These are phyloP conservation scores for Antitrichia curtipendula DNA, from an alignment of 225 moss, liverwort and hornwort genomes.

Conservation along the genomic window DNA sequence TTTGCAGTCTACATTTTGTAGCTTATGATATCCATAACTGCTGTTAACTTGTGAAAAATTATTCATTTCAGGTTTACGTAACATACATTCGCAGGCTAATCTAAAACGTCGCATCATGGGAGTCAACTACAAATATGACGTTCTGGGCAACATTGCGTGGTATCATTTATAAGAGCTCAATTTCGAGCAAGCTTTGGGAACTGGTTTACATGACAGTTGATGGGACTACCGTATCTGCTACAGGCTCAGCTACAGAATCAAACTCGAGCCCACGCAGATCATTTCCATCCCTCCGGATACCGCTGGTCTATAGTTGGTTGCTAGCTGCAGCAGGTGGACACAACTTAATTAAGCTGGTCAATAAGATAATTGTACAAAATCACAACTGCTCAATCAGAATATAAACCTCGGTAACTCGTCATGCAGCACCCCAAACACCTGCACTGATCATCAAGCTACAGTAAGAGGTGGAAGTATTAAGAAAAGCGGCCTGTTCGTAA, in stretches of 20 bases:
- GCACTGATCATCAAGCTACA: background rate
- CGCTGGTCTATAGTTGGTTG: no score
- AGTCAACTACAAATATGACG: no score
- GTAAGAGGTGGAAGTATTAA: background rate
- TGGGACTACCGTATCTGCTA: background rate
- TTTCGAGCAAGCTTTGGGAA: background rate
- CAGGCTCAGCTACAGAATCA: background rate
- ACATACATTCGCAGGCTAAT: background rate
- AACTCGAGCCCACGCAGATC: background rate
- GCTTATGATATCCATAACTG: no score
- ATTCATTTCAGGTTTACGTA: accelerated
- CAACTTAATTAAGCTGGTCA: background rate
- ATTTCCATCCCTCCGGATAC: background rate
- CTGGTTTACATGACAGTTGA: background rate
- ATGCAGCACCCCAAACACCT: background rate
- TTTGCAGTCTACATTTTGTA: background rate
- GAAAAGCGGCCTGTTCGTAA: no score
- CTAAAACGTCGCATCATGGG: no score
- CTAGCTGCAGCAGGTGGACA: background rate
- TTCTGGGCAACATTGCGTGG: background rate
- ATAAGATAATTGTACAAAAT: background rate
- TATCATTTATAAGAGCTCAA: background rate
- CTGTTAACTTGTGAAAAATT: background rate
- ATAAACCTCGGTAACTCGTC: background rate
- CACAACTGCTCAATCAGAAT: background rate